Conservation (phyloP, 345 rosid genomes). For the Isatis tinctoria region DNA sequence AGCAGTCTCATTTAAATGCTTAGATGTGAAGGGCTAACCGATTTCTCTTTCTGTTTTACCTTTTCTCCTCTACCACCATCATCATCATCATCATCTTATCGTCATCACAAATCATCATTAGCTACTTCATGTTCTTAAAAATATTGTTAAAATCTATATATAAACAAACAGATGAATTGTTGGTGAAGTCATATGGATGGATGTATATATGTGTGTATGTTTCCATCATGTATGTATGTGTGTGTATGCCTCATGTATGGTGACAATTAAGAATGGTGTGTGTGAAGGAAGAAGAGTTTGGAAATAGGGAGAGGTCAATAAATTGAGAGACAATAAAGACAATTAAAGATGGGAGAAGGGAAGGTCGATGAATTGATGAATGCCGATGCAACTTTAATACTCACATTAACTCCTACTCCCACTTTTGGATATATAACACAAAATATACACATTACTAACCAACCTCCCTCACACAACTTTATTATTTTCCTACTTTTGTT, state of each 20-base stretch:
- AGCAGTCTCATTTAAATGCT: slow-evolving; percentile 35
- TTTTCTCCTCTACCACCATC: neutral
- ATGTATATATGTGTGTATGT: neutral
- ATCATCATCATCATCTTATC: neutral
- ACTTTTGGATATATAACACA: slow-evolving; percentile 29
- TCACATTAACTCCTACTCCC: slow-evolving; percentile 34
- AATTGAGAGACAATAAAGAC: slow-evolving; percentile 34
- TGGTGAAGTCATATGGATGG: neutral
- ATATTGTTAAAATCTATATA: neutral
- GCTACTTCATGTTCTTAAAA: neutral
- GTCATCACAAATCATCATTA: neutral
- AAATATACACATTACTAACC: slow-evolving; percentile 23
- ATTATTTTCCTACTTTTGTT: neutral
- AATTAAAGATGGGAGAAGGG: slow-evolving; percentile 29
- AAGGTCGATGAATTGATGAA: slow-evolving; percentile 34
- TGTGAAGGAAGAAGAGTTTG: slow-evolving; percentile 7
- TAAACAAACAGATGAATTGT: too few relatives aligned
- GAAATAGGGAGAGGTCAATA: slow-evolving; percentile 15
- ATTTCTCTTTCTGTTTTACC: slow-evolving; percentile 19
- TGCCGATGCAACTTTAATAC: slow-evolving; percentile 35
- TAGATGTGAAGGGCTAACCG: slow-evolving; percentile 34
- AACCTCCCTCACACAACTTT: slow-evolving; percentile 19
- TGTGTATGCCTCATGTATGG: neutral
- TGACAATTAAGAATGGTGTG: neutral
- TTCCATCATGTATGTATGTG: neutral